Percentiles rank a stretch among this genome's conserved stretches.
phyloP scores from a whole-genome alignment of 1,284 basidiomycete species.

The Albatrellus sp. region DNA sequence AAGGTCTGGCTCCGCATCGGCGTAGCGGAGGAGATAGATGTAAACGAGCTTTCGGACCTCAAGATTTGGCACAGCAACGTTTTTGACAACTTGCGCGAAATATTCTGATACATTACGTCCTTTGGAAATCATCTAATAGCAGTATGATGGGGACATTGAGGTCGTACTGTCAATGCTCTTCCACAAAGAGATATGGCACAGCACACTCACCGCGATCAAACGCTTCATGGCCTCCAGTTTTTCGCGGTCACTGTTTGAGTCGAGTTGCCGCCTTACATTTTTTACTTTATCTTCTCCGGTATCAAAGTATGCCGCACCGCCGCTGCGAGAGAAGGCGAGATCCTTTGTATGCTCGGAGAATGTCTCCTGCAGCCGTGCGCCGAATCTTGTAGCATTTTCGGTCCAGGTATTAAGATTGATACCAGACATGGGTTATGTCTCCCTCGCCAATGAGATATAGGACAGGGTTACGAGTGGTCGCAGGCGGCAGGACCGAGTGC shows the following conservation, averaged over 20 bases:
- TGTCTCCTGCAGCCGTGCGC: constrained; percentile 68
- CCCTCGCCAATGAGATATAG: not conserved
- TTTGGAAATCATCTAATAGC: constrained; percentile 78
- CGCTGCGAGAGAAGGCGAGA: constrained; percentile 40
- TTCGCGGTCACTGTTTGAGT: constrained; percentile 77
- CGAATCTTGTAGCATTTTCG: constrained; percentile 70
- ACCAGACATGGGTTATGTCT: constrained; percentile 24
- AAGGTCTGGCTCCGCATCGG: constrained; percentile 86
- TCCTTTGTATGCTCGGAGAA: constrained; percentile 71
- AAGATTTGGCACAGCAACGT: constrained; percentile 81
- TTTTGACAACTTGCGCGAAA: constrained; percentile 92
- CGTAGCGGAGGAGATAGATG: constrained; percentile 91
- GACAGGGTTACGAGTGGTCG: too few species aligned
- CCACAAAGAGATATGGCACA: not conserved
- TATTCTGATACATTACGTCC: constrained; percentile 84
- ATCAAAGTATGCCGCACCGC: constrained; percentile 52
- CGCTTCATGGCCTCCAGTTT: constrained; percentile 90
- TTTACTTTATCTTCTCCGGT: constrained; percentile 60
- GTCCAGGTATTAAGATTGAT: constrained; percentile 58
- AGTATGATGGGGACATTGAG: not conserved
- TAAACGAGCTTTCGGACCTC: constrained; percentile 97
- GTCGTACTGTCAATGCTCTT: constrained; percentile 1
- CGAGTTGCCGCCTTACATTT: constrained; percentile 75
- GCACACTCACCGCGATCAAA: constrained; percentile 67
- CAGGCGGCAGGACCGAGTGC: too few species aligned